Evolutionary conservation across 805 yeast species (phyloP).

Genomic region (Zygosaccharomyces lentus): DNA sequence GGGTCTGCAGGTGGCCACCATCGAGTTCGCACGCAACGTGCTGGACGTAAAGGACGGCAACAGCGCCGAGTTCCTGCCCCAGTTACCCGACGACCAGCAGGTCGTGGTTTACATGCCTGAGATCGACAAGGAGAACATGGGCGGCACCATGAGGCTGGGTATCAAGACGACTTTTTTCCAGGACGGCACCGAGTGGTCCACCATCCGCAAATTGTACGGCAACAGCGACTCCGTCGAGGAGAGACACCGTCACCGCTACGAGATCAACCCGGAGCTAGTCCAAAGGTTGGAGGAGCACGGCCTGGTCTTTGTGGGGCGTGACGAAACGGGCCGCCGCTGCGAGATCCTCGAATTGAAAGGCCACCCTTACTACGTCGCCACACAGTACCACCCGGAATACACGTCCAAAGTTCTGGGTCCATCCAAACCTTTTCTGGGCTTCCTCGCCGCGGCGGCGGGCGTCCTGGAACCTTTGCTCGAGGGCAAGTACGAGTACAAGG

Average conservation of each 20-base stretch:
- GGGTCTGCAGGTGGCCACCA: slow-evolving; percentile 95
- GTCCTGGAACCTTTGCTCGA: slow-evolving; percentile 61
- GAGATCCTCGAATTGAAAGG: slow-evolving; percentile 81
- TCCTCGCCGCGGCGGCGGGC: slow-evolving; percentile 91
- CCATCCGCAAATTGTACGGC: slow-evolving; percentile 75
- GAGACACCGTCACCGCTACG: slow-evolving; percentile 98
- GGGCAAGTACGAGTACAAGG: slow-evolving; percentile 29
- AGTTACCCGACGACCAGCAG: slow-evolving; percentile 53
- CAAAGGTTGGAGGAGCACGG: slow-evolving; percentile 70
- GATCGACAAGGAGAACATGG: slow-evolving; percentile 89
- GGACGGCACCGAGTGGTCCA: slow-evolving; percentile 58
- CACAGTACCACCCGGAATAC: slow-evolving; percentile 98
- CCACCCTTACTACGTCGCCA: slow-evolving; percentile 89
- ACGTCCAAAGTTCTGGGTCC: slow-evolving; percentile 95
- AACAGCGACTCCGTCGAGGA: slow-evolving; percentile 65
- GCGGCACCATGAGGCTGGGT: slow-evolving; percentile 99
- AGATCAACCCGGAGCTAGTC: slow-evolving; percentile 84
- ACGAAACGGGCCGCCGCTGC: slow-evolving; percentile 87
- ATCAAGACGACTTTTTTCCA: slow-evolving; percentile 84
- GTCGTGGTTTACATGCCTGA: slow-evolving; percentile 98
- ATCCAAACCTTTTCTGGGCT: slow-evolving; percentile 91
- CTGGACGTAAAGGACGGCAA: slow-evolving; percentile 64
- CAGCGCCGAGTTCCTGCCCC: slow-evolving; percentile 76
- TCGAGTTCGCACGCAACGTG: slow-evolving; percentile 83
- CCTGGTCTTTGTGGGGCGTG: slow-evolving; percentile 86